Evolutionary conservation across 768 basidiomycete genomes (phyloP).

Genomic region (Suillus cothurnatus): DNA sequence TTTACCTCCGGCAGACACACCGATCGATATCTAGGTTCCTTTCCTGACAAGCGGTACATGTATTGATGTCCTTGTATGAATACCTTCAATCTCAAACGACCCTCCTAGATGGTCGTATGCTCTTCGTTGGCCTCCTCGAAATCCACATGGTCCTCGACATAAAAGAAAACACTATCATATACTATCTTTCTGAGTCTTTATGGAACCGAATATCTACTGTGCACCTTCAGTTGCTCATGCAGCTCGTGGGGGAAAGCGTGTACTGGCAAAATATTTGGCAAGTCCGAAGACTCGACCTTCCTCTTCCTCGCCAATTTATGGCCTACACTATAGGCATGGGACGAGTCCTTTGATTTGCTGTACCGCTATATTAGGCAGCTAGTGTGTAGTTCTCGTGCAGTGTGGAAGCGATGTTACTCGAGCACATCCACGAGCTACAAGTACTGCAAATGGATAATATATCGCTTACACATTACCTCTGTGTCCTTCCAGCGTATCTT

Average conservation of each 20-base stretch:
- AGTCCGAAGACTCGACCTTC: constrained; percentile 46
- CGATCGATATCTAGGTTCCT: not conserved
- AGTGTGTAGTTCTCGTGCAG: constrained; percentile 32
- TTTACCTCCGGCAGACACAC: not conserved
- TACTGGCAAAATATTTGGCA: constrained; percentile 20
- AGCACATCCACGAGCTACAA: not conserved
- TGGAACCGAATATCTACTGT: constrained; percentile 6
- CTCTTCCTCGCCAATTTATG: constrained; percentile 48
- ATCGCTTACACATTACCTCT: constrained; percentile 46
- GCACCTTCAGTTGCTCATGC: constrained; percentile 12
- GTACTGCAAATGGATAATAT: not conserved
- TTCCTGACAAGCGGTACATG: constrained; percentile 4
- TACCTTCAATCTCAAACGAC: not conserved
- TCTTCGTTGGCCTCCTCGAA: not conserved
- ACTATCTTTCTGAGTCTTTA: constrained; percentile 5
- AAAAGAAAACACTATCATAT: constrained; percentile 1
- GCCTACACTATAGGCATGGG: constrained; percentile 57
- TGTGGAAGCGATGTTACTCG: constrained; percentile 1
- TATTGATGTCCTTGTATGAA: not conserved
- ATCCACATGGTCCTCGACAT: constrained; percentile 4
- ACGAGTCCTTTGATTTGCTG: constrained; percentile 46
- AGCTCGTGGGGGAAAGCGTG: constrained; percentile 15
- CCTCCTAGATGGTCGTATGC: not conserved
- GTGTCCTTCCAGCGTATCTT: constrained; percentile 50
- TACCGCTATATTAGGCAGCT: constrained; percentile 47